phyloP scores from a whole-genome alignment of 2,329 filamentous ascomycete species.

The Ascochyta rabiei region DNA sequence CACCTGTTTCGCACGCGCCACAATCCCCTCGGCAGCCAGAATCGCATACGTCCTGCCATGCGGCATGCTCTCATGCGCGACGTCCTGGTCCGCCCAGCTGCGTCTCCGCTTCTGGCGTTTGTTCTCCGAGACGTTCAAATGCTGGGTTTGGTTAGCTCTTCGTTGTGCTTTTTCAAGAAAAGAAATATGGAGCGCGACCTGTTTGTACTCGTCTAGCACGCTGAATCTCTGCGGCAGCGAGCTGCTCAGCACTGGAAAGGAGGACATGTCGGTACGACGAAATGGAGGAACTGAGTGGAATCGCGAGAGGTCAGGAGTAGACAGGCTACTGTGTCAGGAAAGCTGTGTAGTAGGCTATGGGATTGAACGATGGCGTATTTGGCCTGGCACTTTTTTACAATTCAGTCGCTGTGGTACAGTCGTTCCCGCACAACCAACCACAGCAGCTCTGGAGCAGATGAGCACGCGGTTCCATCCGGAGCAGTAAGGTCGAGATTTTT shows the following conservation, averaged over 20 bases:
- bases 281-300: neutral
- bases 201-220: conserved; percentile 13
- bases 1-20: conserved; percentile 10
- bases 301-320: neutral
- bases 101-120: conserved; percentile 2
- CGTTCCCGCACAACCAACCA: neutral
- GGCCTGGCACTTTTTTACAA: neutral
- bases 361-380: too few relatives aligned
- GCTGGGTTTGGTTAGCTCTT: neutral
- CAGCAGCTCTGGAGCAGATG: neutral
- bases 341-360: too few relatives aligned
- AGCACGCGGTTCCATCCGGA: neutral
- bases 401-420: neutral
- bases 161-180: too few relatives aligned
- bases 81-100: conserved; percentile 14
- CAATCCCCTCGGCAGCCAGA: conserved; percentile 11
- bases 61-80: conserved; percentile 9
- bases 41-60: conserved; percentile 14
- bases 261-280: neutral
- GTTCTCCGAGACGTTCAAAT: conserved; percentile 8
- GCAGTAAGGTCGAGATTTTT: conserved; percentile 4
- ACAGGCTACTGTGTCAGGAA: neutral
- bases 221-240: conserved; percentile 8
- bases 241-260: neutral
- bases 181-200: neutral